Conservation (phyloP, 2,329 filamentous ascomycete genomes). For the Pseudogymnoascus pannorum region DNA sequence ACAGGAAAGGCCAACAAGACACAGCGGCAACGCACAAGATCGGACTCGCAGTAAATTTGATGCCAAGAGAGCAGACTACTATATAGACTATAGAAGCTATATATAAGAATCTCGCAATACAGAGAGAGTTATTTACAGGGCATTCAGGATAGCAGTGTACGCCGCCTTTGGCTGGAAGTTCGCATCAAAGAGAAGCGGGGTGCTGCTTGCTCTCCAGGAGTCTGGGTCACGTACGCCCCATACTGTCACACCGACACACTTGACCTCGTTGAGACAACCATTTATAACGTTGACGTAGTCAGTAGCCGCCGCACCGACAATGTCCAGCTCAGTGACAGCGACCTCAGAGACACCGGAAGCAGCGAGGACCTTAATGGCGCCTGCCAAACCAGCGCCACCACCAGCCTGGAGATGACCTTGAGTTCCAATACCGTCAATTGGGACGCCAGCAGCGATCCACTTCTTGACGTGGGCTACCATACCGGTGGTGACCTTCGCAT, state of each 20-base stretch:
- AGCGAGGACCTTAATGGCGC: slow-evolving; percentile 29
- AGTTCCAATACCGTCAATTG: slow-evolving; percentile 53
- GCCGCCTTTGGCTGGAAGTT: slow-evolving; percentile 45
- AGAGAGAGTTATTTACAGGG: slow-evolving; percentile 11
- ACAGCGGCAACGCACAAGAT: neutral
- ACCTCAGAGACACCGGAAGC: slow-evolving; percentile 46
- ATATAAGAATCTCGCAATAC: neutral
- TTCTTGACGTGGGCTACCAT: slow-evolving; percentile 32
- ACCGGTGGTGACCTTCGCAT: slow-evolving; percentile 50
- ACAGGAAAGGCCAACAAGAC: neutral
- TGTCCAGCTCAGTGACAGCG: slow-evolving; percentile 55
- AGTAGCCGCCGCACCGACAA: slow-evolving; percentile 39
- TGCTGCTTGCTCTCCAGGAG: slow-evolving; percentile 43
- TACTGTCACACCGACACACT: slow-evolving; percentile 18
- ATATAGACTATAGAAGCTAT: neutral
- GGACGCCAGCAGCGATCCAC: slow-evolving; percentile 50
- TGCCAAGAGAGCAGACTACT: neutral
- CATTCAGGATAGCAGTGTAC: slow-evolving; percentile 35
- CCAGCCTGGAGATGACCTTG: slow-evolving; percentile 19
- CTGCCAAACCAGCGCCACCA: slow-evolving; percentile 11
- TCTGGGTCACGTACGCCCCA: slow-evolving; percentile 34
- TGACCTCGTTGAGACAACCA: slow-evolving; percentile 13
- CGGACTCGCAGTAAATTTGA: neutral
- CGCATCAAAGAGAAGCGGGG: slow-evolving; percentile 47
- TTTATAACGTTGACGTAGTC: slow-evolving; percentile 25